Conservation (phyloP, 1,284 basidiomycete genomes). For the Stygiomarasmius scandens region DNA sequence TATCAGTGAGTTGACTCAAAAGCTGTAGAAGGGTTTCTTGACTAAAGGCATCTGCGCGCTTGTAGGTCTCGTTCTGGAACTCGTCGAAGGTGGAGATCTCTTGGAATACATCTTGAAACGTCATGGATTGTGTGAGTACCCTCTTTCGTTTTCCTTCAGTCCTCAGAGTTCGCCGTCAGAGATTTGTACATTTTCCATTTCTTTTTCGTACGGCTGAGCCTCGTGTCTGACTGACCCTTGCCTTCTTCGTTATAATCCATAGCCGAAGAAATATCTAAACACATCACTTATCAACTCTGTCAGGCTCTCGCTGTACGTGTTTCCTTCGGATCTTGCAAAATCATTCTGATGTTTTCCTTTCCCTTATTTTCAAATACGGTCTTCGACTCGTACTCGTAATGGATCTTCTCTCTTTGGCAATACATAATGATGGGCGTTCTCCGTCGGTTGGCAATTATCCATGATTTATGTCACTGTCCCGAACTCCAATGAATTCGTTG, state of each 20-base stretch:
- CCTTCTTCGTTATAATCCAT: constrained; percentile 16
- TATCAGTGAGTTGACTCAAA: constrained; percentile 55
- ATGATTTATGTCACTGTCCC: too few species aligned
- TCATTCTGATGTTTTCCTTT: neutral
- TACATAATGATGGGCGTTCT: too few species aligned
- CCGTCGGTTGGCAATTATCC: too few species aligned
- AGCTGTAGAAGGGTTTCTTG: too few species aligned
- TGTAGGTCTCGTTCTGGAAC: constrained; percentile 76
- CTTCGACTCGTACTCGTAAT: too few species aligned
- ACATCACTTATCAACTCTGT: constrained; percentile 76
- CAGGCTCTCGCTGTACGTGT: constrained; percentile 64
- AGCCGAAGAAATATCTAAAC: constrained; percentile 61
- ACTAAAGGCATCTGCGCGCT: constrained; percentile 10
- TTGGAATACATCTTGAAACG: constrained; percentile 73
- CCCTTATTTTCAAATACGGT: neutral
- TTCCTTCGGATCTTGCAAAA: neutral
- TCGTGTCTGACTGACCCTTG: neutral
- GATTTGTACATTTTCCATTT: too few species aligned
- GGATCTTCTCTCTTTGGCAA: too few species aligned
- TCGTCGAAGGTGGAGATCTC: constrained; percentile 87
- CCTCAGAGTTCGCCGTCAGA: neutral
- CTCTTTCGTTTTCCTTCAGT: neutral
- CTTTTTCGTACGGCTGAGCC: too few species aligned
- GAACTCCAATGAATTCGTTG: too few species aligned
- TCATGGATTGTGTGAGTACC: constrained; percentile 59